Evolutionary conservation across 768 basidiomycete species (phyloP).

Genomic region (Naganishia kalamii): DNA sequence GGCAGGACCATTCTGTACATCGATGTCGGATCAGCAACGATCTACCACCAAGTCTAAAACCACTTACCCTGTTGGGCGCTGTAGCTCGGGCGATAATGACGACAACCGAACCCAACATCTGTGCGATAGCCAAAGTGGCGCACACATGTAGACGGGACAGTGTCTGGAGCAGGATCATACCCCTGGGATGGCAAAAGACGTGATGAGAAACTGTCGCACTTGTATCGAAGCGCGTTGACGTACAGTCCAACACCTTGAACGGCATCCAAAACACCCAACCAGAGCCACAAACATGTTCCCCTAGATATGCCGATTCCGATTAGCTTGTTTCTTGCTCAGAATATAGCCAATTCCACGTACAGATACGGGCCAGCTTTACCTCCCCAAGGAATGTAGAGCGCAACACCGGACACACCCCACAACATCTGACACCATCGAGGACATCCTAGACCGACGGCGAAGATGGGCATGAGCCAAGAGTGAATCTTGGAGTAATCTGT

Average conservation of each 20-base stretch:
- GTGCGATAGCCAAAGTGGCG: constrained; percentile 82
- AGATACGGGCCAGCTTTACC: constrained; percentile 78
- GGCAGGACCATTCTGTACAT: constrained; percentile 61
- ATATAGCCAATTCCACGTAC: constrained; percentile 19
- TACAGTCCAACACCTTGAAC: constrained; percentile 90
- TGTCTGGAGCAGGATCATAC: constrained; percentile 52
- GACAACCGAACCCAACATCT: constrained; percentile 79
- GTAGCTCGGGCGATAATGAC: constrained; percentile 91
- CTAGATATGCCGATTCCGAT: constrained; percentile 22
- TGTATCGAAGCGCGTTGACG: constrained; percentile 49
- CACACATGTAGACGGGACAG: constrained; percentile 89
- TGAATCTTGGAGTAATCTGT: constrained; percentile 78
- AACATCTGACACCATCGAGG: constrained; percentile 96
- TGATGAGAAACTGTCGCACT: background rate
- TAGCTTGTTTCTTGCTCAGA: background rate
- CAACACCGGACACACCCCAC: constrained; percentile 91
- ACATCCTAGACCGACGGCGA: constrained; percentile 88
- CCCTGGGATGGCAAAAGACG: background rate
- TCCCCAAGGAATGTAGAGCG: constrained; percentile 89
- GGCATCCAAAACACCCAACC: constrained; percentile 90
- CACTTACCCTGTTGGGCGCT: constrained; percentile 60
- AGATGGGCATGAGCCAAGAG: constrained; percentile 90
- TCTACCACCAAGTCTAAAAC: background rate
- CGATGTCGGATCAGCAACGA: background rate
- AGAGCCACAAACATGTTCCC: constrained; percentile 83